Evolutionary conservation across 2,329 filamentous ascomycete genomes (phyloP).

Genomic region (Fusarium haematococcum): DNA sequence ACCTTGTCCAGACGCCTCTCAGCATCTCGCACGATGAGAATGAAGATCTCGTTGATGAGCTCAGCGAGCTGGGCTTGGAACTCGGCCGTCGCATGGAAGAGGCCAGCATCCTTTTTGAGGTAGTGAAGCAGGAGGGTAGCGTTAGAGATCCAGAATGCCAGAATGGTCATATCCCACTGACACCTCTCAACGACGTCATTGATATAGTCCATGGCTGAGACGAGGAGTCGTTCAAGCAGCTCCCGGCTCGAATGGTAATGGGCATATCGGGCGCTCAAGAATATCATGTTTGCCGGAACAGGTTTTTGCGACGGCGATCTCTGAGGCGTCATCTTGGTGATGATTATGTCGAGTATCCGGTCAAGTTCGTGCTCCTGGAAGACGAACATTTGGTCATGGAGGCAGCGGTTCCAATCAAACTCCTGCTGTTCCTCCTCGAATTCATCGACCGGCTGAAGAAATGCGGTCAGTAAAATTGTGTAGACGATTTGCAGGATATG

Average conservation of each 20-base stretch:
- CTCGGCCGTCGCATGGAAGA: constrained; percentile 83
- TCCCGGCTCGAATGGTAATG: constrained; percentile 95
- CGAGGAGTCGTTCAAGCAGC: constrained; percentile 82
- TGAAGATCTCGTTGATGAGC: constrained; percentile 97
- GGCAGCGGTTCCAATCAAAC: constrained; percentile 93
- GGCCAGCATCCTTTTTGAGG: constrained; percentile 89
- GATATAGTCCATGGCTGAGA: constrained; percentile 93
- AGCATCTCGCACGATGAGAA: constrained; percentile 95
- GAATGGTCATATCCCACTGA: constrained; percentile 99
- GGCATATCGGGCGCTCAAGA: constrained; percentile 93
- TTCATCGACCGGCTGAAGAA: constrained; percentile 75
- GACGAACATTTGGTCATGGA: constrained; percentile 99
- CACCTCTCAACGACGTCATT: constrained; percentile 95
- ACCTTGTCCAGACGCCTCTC: constrained; percentile 97
- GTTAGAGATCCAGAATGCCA: constrained; percentile 99
- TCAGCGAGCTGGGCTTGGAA: constrained; percentile 96
- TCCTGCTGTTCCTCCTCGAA: constrained; percentile 91
- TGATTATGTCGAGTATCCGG: constrained; percentile 92
- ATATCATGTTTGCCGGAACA: constrained; percentile 96
- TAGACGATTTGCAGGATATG: background rate
- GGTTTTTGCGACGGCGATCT: constrained; percentile 97
- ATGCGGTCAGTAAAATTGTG: background rate
- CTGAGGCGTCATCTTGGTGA: constrained; percentile 98
- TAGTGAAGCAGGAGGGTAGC: constrained; percentile 96
- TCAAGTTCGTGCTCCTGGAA: constrained; percentile 96